phyloP scores from a whole-genome alignment of 495 filamentous ascomycete genomes.

The Barbatosphaeria neglecta region DNA sequence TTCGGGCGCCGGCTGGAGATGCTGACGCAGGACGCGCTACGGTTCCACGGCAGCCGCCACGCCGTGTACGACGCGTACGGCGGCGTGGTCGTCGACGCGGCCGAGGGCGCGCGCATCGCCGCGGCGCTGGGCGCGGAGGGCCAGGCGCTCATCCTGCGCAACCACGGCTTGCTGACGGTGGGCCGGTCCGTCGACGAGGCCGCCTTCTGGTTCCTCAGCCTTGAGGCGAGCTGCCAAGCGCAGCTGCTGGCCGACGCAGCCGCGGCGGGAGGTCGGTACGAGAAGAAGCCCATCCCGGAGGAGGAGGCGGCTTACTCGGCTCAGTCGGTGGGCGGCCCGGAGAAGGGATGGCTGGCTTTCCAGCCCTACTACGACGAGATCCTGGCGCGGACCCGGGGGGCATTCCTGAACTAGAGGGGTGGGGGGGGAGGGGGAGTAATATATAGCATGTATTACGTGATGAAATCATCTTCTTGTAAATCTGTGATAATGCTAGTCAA shows the following conservation, averaged over 20 bases:
- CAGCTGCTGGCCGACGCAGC: constrained; percentile 57
- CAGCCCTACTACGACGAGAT: constrained; percentile 40
- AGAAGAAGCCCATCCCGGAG: constrained; percentile 43
- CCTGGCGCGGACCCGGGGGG: constrained; percentile 31
- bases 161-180: constrained; percentile 43
- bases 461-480: too few species aligned
- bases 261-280: constrained; percentile 32
- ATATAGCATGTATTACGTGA: not conserved
- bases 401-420: constrained; percentile 15
- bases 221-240: constrained; percentile 55
- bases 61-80: constrained; percentile 42
- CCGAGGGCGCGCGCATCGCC: constrained; percentile 50
- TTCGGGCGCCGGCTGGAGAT: constrained; percentile 43
- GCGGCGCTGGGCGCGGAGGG: constrained; percentile 46
- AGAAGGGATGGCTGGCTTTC: constrained; percentile 38
- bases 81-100: constrained; percentile 46
- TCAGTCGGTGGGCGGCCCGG: constrained; percentile 19
- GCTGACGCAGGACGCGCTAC: constrained; percentile 44
- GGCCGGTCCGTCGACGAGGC: constrained; percentile 43
- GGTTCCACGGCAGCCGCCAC: constrained; percentile 37
- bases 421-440: not conserved
- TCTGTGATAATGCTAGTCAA: constrained; percentile 25
- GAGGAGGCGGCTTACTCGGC: constrained; percentile 39
- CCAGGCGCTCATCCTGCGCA: constrained; percentile 45
- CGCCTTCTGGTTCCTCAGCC: constrained; percentile 53